A percentile compares a stretch with the other conserved stretches of the same genome.
Evolutionary conservation across 306 rosid species (phyloP).

Genomic region (Crotalaria pallida): DNA sequence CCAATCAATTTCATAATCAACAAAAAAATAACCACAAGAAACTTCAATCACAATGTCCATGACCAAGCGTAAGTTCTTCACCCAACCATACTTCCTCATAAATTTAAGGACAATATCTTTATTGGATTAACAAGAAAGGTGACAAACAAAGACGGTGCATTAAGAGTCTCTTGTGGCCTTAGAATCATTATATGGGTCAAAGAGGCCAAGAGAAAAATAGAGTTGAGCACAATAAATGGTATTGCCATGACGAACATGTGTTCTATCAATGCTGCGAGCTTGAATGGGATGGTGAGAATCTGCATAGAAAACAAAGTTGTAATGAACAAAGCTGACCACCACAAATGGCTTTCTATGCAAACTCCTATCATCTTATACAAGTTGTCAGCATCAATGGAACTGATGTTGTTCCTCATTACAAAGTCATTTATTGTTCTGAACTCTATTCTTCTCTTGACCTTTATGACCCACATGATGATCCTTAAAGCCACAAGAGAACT

Average conservation of each 20-base stretch:
- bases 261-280: no score
- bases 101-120: slow-evolving; percentile 39
- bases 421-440: slow-evolving; percentile 69
- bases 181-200: no score
- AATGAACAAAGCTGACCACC: no score
- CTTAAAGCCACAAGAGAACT: slow-evolving; percentile 67
- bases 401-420: slow-evolving; percentile 72
- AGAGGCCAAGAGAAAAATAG: no score
- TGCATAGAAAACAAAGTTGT: no score
- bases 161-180: no score
- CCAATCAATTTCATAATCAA: slow-evolving; percentile 70
- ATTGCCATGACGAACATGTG: no score
- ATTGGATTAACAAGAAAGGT: no score
- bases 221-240: no score
- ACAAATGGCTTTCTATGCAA: slow-evolving; percentile 76
- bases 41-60: slow-evolving; percentile 89
- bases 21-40: slow-evolving; percentile 85
- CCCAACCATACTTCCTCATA: slow-evolving; percentile 69
- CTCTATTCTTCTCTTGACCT: slow-evolving; percentile 79
- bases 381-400: slow-evolving; percentile 91
- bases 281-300: no score
- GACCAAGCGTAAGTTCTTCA: slow-evolving; percentile 74
- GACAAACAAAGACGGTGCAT: no score
- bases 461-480: slow-evolving; percentile 77
- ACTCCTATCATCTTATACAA: slow-evolving; percentile 76